phyloP scores from a whole-genome alignment of 1,139 yeast genomes.

The Scheffersomyces titani region DNA sequence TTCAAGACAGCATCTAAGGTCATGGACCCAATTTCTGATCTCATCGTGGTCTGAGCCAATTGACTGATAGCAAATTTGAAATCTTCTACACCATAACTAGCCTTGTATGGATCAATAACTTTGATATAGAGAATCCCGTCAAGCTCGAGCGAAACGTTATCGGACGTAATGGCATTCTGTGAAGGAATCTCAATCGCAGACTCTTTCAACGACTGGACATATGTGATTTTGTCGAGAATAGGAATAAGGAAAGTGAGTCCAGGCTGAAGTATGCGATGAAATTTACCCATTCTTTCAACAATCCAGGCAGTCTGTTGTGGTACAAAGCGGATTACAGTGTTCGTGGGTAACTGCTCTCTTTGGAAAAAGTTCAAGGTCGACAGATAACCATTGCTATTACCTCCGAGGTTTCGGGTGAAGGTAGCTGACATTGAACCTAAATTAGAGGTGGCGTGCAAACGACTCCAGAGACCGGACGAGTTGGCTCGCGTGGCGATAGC shows the following conservation, averaged over 20 bases:
- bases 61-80: conserved; percentile 84
- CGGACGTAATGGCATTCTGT: conserved; percentile 84
- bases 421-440: background rate
- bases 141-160: conserved; percentile 80
- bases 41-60: conserved; percentile 88
- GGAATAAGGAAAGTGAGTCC: conserved; percentile 78
- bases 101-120: conserved; percentile 80
- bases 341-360: conserved; percentile 65
- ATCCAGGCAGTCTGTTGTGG: conserved; percentile 94
- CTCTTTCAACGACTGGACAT: conserved; percentile 82
- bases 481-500: background rate
- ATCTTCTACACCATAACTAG: conserved; percentile 86
- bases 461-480: background rate
- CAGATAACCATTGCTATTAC: conserved; percentile 4
- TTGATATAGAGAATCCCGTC: conserved; percentile 82
- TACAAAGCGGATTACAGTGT: conserved; percentile 74
- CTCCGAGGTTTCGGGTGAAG: background rate
- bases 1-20: conserved; percentile 75
- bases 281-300: conserved; percentile 90
- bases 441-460: background rate
- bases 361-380: conserved; percentile 60
- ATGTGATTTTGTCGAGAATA: conserved; percentile 70
- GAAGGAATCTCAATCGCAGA: conserved; percentile 81
- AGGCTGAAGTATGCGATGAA: conserved; percentile 71
- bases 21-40: conserved; percentile 84